A percentile compares a stretch with the other conserved stretches of the same genome.
Evolutionary conservation across 352 stramenopile species (phyloP).

Genomic region (Elongisporangium prolatum): DNA sequence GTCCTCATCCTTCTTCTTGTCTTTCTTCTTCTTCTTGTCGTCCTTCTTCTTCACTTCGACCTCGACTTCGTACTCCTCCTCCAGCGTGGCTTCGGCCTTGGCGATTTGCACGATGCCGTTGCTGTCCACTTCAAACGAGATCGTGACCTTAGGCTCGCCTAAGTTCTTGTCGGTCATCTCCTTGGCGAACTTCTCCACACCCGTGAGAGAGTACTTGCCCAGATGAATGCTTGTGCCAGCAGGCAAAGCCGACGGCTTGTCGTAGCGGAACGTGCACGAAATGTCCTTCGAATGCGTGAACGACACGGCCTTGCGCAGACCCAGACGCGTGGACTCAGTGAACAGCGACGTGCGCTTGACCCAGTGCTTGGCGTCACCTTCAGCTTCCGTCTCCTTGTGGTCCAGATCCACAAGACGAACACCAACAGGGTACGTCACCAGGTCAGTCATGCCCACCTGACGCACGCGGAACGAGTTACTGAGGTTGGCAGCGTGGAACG

Average conservation of each 20-base stretch:
- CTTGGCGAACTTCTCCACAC: constrained; percentile 86
- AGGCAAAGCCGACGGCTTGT: constrained; percentile 81
- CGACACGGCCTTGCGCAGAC: constrained; percentile 93
- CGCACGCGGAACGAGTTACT: constrained; percentile 94
- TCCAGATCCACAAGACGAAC: constrained; percentile 84
- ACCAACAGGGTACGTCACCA: constrained; percentile 85
- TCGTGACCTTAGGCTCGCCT: constrained; percentile 89
- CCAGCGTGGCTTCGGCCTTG: constrained; percentile 92
- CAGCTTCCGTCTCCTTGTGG: constrained; percentile 35
- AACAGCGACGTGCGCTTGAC: constrained; percentile 92
- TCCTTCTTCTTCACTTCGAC: constrained; percentile 63
- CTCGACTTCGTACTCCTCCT: constrained; percentile 74
- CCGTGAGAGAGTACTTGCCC: constrained; percentile 90
- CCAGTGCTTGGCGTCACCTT: constrained; percentile 74
- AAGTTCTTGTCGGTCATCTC: constrained; percentile 89
- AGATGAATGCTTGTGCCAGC: constrained; percentile 68
- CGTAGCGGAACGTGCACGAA: constrained; percentile 89
- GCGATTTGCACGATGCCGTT: constrained; percentile 89
- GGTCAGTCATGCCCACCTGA: constrained; percentile 93
- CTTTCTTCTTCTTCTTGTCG: constrained; percentile 39
- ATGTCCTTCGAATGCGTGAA: constrained; percentile 93
- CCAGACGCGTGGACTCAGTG: constrained; percentile 75
- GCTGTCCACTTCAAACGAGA: constrained; percentile 92
- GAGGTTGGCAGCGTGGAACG: constrained; percentile 96
- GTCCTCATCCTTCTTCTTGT: constrained; percentile 32